Conservation (phyloP, 2,329 filamentous ascomycete genomes). For the Colletotrichum nymphaeae region DNA sequence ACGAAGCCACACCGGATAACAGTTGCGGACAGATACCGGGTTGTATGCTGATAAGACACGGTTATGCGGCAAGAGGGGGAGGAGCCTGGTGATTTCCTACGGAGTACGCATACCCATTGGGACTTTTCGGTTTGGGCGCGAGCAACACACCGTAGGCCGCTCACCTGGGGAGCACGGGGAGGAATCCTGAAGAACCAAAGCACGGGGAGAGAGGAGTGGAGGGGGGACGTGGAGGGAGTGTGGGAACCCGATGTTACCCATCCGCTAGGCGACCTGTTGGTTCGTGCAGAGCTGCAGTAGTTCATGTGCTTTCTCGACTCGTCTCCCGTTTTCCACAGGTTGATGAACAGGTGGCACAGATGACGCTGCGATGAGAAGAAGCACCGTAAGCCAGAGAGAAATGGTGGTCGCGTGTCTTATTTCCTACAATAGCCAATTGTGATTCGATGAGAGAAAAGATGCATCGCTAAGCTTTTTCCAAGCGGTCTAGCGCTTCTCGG, state of each 20-base stretch:
- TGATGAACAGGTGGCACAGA: neutral
- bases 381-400: neutral
- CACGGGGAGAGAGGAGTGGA: neutral
- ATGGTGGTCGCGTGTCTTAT: neutral
- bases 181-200: too few relatives aligned
- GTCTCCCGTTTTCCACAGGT: neutral
- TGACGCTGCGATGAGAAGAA: neutral
- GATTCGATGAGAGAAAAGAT: neutral
- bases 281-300: neutral
- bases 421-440: neutral
- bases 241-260: neutral
- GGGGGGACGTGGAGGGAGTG: neutral
- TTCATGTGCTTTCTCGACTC: neutral
- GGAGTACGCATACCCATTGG: neutral
- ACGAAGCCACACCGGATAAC: neutral
- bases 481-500: neutral
- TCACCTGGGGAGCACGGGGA: neutral
- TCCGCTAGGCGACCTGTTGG: neutral
- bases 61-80: slow-evolving; percentile 2
- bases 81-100: neutral
- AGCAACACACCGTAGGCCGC: neutral
- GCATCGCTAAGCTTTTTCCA: slow-evolving; percentile 5
- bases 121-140: neutral
- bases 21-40: neutral
- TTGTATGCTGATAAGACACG: neutral